These are phyloP conservation scores for Podila epigama DNA, from an alignment of 192 early-diverging fungal species.

Conservation along the genomic window DNA sequence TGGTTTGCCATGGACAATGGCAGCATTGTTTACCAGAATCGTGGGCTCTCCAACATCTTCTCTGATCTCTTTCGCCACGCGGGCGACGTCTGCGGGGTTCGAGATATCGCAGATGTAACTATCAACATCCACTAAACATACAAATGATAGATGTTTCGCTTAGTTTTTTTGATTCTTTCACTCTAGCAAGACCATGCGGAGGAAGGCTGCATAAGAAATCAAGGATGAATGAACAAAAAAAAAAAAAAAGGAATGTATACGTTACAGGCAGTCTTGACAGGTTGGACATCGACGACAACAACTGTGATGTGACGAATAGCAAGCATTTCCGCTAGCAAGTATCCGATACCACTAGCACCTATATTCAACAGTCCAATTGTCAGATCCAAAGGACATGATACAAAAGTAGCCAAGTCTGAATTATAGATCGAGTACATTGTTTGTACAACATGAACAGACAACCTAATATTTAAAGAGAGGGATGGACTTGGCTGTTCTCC, in stretches of 20 bases:
- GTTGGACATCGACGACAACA: constrained; percentile 61
- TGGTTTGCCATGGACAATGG: constrained; percentile 69
- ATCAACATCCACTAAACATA: constrained; percentile 49
- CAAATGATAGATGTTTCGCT: no score
- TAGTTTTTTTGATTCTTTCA: no score
- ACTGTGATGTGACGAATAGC: constrained; percentile 52
- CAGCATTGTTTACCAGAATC: constrained; percentile 85
- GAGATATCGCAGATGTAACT: constrained; percentile 71
- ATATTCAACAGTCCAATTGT: neutral
- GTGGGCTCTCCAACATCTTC: constrained; percentile 73
- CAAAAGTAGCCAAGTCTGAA: neutral
- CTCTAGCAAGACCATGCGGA: no score
- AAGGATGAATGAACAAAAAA: neutral
- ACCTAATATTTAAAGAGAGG: neutral
- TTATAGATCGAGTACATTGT: neutral
- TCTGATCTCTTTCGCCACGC: constrained; percentile 55
- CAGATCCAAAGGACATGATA: neutral
- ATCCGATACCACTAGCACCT: constrained; percentile 70
- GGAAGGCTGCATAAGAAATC: neutral
- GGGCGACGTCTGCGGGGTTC: constrained; percentile 50
- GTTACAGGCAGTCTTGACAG: constrained; percentile 43
- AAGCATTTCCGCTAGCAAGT: constrained; percentile 54
- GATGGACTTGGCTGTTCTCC: no score
- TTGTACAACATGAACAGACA: neutral
- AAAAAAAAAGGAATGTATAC: neutral